phyloP scores from a whole-genome alignment of 768 basidiomycete genomes.

The Pisolithus sp. region DNA sequence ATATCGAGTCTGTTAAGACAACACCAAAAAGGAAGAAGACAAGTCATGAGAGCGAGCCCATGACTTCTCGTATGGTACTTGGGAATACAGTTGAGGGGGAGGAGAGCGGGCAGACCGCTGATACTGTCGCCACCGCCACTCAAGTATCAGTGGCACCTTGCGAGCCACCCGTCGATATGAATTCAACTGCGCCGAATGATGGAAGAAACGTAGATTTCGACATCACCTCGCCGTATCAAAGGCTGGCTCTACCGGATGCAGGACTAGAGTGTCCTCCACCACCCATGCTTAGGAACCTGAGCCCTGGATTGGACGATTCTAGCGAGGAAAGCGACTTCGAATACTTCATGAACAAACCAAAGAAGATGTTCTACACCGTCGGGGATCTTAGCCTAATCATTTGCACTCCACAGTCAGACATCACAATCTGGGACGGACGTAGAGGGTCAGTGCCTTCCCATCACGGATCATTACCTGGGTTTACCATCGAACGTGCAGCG shows the following conservation, averaged over 20 bases:
- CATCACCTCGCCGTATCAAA: no score
- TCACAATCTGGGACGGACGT: slow-evolving; percentile 23
- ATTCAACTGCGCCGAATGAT: not conserved
- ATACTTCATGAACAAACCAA: not conserved
- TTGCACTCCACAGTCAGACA: slow-evolving; percentile 5
- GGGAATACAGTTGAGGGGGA: not conserved
- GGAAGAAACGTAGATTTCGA: not conserved
- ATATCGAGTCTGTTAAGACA: not conserved
- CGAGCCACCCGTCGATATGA: not conserved
- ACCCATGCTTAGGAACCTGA: no score
- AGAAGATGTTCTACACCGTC: not conserved
- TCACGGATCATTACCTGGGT: not conserved
- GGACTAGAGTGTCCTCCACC: no score
- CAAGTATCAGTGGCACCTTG: not conserved
- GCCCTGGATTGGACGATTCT: no score
- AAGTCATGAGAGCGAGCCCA: not conserved
- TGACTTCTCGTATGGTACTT: no score
- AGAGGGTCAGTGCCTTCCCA: slow-evolving; percentile 11
- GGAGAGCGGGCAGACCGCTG: not conserved
- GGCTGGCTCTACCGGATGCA: no score
- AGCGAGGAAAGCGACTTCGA: not conserved
- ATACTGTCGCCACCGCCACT: not conserved
- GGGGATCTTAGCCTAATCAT: slow-evolving; percentile 14
- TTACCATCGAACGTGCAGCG: slow-evolving; percentile 4
- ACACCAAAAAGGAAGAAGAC: not conserved